phyloP scores from a whole-genome alignment of 2,329 filamentous ascomycete genomes.

The Hymenoscyphus occultus region DNA sequence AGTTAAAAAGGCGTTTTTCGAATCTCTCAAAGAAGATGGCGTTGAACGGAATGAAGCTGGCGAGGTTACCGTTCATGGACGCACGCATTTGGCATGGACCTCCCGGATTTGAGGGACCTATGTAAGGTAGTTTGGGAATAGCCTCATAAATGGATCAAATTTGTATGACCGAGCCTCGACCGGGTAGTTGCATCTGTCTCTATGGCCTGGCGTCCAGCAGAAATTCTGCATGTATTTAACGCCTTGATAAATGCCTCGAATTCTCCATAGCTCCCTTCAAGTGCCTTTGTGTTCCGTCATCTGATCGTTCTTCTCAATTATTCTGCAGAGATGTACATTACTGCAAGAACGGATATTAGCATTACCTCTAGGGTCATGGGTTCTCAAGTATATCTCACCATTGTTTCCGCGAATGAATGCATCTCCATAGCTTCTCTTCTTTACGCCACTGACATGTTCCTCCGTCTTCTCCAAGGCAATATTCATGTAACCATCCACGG shows the following conservation, averaged over 20 bases:
- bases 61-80: conserved; percentile 61
- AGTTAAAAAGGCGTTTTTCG: conserved; percentile 51
- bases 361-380: not conserved
- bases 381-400: conserved; percentile 50
- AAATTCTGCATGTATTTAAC: conserved; percentile 19
- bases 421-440: conserved; percentile 84
- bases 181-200: not conserved
- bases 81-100: conserved; percentile 63
- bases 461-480: conserved; percentile 95
- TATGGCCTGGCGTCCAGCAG: conserved; percentile 11
- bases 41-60: conserved; percentile 59
- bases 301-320: conserved; percentile 17
- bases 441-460: conserved; percentile 82
- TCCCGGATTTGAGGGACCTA: conserved; percentile 38
- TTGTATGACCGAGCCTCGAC: not conserved
- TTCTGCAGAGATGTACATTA: conserved; percentile 38
- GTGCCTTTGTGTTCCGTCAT: not conserved
- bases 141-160: not conserved
- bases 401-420: conserved; percentile 97
- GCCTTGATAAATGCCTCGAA: conserved; percentile 15
- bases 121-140: not conserved
- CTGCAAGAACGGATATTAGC: conserved; percentile 21
- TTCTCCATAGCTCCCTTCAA: conserved; percentile 17
- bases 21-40: conserved; percentile 50
- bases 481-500: conserved; percentile 99